Base-by-base conservation (phyloP, 2,329 filamentous ascomycete species). In the Phaeosphaeria sp. region DNA sequence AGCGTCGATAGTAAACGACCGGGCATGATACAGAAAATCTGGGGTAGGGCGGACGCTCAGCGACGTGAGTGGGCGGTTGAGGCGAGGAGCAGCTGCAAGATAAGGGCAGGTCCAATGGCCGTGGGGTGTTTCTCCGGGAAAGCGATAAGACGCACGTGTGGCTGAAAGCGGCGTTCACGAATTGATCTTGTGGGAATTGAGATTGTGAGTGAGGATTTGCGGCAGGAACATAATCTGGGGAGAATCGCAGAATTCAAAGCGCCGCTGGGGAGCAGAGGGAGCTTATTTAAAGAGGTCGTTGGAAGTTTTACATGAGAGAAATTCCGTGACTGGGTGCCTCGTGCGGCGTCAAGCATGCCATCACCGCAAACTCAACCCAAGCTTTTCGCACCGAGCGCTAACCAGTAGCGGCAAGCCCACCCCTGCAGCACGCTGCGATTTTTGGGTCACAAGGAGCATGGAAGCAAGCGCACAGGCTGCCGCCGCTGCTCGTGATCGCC, bases 151-250 rank as follows among this genome's bases (percentile, higher is more conserved):
- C 60, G 67, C 63, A 65, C 61, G 49, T 53, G 59, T 52, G 52
- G 55, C 59, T 55, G 56, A 43, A 55, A 36, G 55, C 46, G 57
- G 58, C 54, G 41, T 54, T 66, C 59, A 65, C 50, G 62, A 77
- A 52, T 74, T 73, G 64, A 72, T 72, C 62, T 74, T 74, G 70
- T 77, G 73, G 30, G 69, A 62, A 55, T 73, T 66, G 50, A 77
- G 66, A 64, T 72, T 68, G 62, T 73, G 70, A 39, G 67, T 62
- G 30, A 65, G 62, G 49, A 55, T 46, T 64, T 72, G 74, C 46
- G 67, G 66, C 65, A 71, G 63, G 53, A 73, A 75, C 74, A 77
- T 77, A 50, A 56, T 72, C 65, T 62, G 58, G 56, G 43, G 46
- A 11, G 23, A 33, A 43, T 55, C 42, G 30, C 43, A 50, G 39